Base-by-base conservation (phyloP, 176 grass and related monocot genomes). In the Rhynchospora tenuis region DNA sequence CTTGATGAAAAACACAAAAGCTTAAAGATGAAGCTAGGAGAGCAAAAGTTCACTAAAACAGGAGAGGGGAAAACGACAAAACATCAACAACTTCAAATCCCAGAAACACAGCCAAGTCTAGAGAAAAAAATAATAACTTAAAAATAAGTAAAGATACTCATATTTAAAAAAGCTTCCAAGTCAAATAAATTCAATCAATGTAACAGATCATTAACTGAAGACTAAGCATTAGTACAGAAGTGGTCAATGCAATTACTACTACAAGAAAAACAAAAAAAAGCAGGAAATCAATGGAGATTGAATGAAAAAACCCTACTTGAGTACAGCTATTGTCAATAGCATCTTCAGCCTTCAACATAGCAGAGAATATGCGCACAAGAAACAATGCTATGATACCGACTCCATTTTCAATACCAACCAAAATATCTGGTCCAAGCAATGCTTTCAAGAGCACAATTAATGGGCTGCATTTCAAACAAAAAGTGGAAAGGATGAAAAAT, bases 271-370 rank as follows among this genome's bases (percentile, higher is more conserved):
- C 46, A 28, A 22, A 45, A 81, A 42, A 83, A 74, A 67, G 56
- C 83, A 71, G 84, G 69, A 57, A 62, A 65, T 78, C 81, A 59
- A 44, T n/a, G 83, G 83, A 85, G 67, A 83, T 6, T 72, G 85
- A 76, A 79, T 59, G 17, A 73, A 73, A 2, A 55, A 55, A 86
- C 58, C 24, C 45, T 91, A 98, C 92, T 29, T 23, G 84, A 70
- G 95, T 91, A 29, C 76, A 90, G 8, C 57, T 66, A 89, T 84
- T 79, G 85, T 91, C 79, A 89, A 73, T 48, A 73, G 78, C 81
- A 95, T 95, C 95, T 84, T 89, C 89, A 85, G 92, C 92, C 74
- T 87, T 98, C 75, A 91, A 89, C 88, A 95, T 90, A 81, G 92
- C 95, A 90, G 79, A 79, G 60, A 98, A 93, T 73, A 98, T 89